Evolutionary conservation across 106 monocot species (phyloP), one percentile per base, ranked within the genome.

Genomic region (Dendrobium catenatum): DNA sequence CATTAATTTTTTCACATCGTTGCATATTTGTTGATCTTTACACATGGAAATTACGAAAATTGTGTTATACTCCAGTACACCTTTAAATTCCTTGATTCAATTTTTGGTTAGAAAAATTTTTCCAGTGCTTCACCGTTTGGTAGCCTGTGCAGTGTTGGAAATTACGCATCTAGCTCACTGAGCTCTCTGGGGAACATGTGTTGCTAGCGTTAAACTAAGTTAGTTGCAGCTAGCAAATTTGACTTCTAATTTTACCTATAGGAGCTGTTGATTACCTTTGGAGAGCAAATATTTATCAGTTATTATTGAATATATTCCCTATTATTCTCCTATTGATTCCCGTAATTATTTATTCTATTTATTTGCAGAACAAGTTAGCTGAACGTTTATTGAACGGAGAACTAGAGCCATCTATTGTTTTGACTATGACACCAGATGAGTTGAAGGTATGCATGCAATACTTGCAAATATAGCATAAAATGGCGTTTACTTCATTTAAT

Each of bases 371-470:
- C 54, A 90, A 80, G 68, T 81, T 92, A 75, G 86, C 90, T 66
- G 90, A 80, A 75, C 88, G 92, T 41, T 76, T 92, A 54, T 75
- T 92, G 43, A 88, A 86, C 24, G 90, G 86, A 78, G 92, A 90
- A 79, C 74, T 92, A 68, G 86, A 90, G 48, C 89, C 92, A 70
- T 78, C 58, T 10, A 82, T 90, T 54, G 79, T 92, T 51, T 33
- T 92, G 44, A 88, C 56, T 42, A 92, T 92, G 92, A 86, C 89
- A 70, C 92, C 92, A 37, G 85, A 90, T 78, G 92, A 92, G 79
- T 83, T 92, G 41, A 92, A 88, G 92, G 92, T 90, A 81, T 72
- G 24, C 48, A 76, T 76, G 49, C 15, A 13, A 29, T 48, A 49
- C n/a, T 49, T 24, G 33, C 18, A 18, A 73, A 6, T 73, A 18